Percentiles rank a stretch among this genome's conserved stretches.
Conservation (phyloP, 805 yeast species). For the Tetrapisispora iriomotensis region DNA sequence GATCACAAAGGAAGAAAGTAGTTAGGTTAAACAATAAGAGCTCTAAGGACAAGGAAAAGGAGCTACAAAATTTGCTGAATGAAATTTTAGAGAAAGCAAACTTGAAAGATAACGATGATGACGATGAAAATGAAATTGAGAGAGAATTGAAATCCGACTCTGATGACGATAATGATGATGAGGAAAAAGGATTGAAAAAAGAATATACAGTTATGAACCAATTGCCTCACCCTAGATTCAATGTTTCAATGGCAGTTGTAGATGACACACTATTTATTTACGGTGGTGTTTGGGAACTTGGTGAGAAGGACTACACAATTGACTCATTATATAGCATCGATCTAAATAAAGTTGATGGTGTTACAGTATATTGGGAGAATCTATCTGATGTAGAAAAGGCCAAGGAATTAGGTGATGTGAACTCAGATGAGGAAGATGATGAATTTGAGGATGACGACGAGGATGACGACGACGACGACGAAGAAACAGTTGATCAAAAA, state of each 20-base stretch:
- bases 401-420: constrained; percentile 40
- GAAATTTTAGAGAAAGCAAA: constrained; percentile 66
- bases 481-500: constrained; percentile 35
- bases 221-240: constrained; percentile 84
- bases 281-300: constrained; percentile 86
- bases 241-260: constrained; percentile 73
- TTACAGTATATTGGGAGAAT: constrained; percentile 85
- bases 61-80: constrained; percentile 73
- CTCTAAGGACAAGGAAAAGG: constrained; percentile 54
- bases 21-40: constrained; percentile 36
- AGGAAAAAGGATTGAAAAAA: constrained; percentile 29
- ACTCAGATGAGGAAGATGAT: constrained; percentile 54
- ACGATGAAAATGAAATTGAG: constrained; percentile 25
- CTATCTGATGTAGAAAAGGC: constrained; percentile 44
- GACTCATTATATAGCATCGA: constrained; percentile 84
- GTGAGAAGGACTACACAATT: constrained; percentile 74
- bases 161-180: constrained; percentile 26
- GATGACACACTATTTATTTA: constrained; percentile 76
- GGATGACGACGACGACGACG: constrained; percentile 52
- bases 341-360: constrained; percentile 78
- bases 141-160: constrained; percentile 30
- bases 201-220: constrained; percentile 49
- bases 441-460: constrained; percentile 63
- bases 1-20: constrained; percentile 31
- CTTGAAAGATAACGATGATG: constrained; percentile 46